Evolutionary conservation across 1,139 yeast species (phyloP), one percentile per base, ranked within the genome.

Genomic region (Yamadazyma atlantica): DNA sequence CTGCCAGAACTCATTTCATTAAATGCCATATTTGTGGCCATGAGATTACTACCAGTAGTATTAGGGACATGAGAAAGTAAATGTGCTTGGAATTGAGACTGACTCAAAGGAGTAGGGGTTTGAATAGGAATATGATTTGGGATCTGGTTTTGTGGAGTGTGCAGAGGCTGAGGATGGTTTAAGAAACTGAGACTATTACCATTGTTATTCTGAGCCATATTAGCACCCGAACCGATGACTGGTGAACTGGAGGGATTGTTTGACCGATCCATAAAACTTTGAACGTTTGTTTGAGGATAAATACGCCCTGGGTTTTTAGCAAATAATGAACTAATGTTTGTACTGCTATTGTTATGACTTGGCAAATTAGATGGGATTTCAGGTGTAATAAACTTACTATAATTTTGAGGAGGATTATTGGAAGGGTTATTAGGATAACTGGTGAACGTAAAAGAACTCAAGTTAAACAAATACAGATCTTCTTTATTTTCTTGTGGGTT

Each of bases 381-480:
- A 3, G 33, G 35, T 15, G 21, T 36, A 4, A 32, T 24, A 6
- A 25, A 16, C 32, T 29, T 34, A 7, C 28, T 36, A n/a, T 32
- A 33, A 14, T 31, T 13, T 25, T 21, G 38, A 24, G 28, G 35
- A 10, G 37, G 37, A 30, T 31, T 32, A 12, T 8, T 23, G n/a
- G 34, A 15, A 10, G 44, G 28, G 31, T 37, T 26, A 13, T 22
- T 33, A 2, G 37, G 45, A 28, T 44, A 44, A 34, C 37, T 50
- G 10, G 50, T 45, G 35, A 41, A 44, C 7, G 69, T 60, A 44
- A 67, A 68, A 1, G 71, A 58, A 40, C 67, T 60, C 34, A 66
- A 41, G 32, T 65, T 65, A 47, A 67, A 66, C 1, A 66, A 57
- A 43, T 58, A 63, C 40, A 51, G 65, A 29, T 66, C 71, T 19